Conservation (phyloP, 139 green algal species). For the Eudorina sp. region DNA sequence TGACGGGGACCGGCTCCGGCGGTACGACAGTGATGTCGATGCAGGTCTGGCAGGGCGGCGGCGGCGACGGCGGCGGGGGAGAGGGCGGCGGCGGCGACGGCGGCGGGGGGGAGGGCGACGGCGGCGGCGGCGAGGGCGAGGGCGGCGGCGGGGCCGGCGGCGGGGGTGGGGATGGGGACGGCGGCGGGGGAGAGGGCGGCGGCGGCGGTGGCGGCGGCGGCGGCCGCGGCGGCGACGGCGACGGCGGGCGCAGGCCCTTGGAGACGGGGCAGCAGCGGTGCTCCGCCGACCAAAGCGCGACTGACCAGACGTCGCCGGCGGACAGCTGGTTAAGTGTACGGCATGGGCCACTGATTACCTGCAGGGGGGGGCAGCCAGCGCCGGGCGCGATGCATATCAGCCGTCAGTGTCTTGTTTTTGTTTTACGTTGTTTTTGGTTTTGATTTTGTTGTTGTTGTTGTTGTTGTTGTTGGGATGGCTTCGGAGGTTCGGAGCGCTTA, state of each 20-base stretch:
- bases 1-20: no score
- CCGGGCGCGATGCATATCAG: no score
- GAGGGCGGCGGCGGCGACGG: background rate
- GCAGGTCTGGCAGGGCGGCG: background rate
- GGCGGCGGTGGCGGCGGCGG: background rate
- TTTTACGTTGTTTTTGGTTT: no score
- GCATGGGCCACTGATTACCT: background rate
- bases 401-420: no score
- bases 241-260: background rate
- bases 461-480: no score
- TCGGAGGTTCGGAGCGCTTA: no score
- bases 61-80: background rate
- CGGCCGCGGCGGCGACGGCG: background rate
- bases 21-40: background rate
- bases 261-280: constrained; percentile 22
- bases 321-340: background rate
- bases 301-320: background rate
- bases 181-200: background rate
- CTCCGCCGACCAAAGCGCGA: background rate
- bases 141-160: background rate
- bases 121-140: background rate
- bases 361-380: background rate
- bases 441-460: no score
- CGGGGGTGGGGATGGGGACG: background rate
- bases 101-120: background rate